phyloP scores from a whole-genome alignment of 352 stramenopile genomes.

The Peronospora destructor region DNA sequence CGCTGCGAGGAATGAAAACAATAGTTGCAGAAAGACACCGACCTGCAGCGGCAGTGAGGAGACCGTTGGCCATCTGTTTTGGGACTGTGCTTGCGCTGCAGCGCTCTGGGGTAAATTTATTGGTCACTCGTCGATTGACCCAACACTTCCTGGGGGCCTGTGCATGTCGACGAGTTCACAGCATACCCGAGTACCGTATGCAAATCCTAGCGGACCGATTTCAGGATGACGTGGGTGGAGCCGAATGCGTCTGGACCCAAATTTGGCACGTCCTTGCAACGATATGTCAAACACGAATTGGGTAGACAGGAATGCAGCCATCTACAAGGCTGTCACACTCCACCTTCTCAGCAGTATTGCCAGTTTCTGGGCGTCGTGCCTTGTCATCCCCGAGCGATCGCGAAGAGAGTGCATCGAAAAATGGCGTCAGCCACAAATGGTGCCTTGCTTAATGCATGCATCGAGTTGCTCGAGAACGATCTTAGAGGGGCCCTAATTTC shows the following conservation, averaged over 20 bases:
- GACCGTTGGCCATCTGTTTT: neutral
- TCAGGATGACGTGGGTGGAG: too few species aligned
- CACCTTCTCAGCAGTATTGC: too few species aligned
- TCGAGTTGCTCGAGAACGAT: neutral
- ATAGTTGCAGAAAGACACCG: neutral
- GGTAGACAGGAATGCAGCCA: too few species aligned
- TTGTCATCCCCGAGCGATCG: neutral
- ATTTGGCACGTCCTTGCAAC: too few species aligned
- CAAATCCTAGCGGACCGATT: too few species aligned
- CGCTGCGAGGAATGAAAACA: neutral
- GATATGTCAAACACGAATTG: too few species aligned
- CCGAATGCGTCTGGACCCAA: too few species aligned
- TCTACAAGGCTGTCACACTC: too few species aligned
- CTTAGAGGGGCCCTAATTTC: neutral
- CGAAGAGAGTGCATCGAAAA: neutral
- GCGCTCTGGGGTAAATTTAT: neutral
- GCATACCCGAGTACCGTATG: too few species aligned
- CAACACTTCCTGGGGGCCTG: too few species aligned
- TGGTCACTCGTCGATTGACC: neutral
- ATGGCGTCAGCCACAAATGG: too few species aligned
- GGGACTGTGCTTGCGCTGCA: neutral
- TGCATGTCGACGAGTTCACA: too few species aligned
- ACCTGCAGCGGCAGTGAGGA: neutral
- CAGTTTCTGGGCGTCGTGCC: neutral
- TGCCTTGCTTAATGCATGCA: neutral